Base-by-base conservation (phyloP, 129 eudicot species). In the Chrysanthemum makinoi region DNA sequence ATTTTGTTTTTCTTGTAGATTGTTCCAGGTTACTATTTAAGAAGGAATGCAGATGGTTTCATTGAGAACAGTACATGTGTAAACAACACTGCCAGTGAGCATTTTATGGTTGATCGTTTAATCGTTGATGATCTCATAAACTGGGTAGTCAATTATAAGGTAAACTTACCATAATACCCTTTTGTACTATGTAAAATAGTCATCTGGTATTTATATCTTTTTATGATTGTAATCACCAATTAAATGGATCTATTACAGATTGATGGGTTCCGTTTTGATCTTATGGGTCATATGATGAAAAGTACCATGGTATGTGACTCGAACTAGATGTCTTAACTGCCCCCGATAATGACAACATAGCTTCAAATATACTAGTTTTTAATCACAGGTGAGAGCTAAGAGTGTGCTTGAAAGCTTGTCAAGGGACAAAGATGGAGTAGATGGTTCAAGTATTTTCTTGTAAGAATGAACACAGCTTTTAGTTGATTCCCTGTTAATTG, bases 191-290 rank as follows among this genome's bases (percentile, higher is more conserved):
- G 6, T 6, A 7, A 39, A 6, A 0, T 39, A 7, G 9, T 39
- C 46, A 39, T 39, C 46, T 39, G 10, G 49, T 58, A 20, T 1
- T 33, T 51, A 14, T 60, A 10, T 14, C 8, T 26, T 50, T 11
- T 33, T 50, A 9, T 43, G 39, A 15, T 35, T 62, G 11, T 66
- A 56, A 66, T 20, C 15, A 22, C 55, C 48, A 33, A 53, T 33
- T 57, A 19, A 75, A 12, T 74, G 43, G 44, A 62, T 53, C 18
- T 77, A 15, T 72, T 90, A 77, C 97, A 94, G 97, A 81, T 94
- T 89, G 99, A 94, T 84, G 99, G 99, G 56, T 94, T 94, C 69
- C 90, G 99, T 33, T 94, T 94, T 90, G 99, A 94, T 76, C 97
- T 94, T 74, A 94, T 94, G 99, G 99, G 99, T 61, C 99, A 94